phyloP scores from a whole-genome alignment of 116 monocot species.

The Dioscorea cayenensis region DNA sequence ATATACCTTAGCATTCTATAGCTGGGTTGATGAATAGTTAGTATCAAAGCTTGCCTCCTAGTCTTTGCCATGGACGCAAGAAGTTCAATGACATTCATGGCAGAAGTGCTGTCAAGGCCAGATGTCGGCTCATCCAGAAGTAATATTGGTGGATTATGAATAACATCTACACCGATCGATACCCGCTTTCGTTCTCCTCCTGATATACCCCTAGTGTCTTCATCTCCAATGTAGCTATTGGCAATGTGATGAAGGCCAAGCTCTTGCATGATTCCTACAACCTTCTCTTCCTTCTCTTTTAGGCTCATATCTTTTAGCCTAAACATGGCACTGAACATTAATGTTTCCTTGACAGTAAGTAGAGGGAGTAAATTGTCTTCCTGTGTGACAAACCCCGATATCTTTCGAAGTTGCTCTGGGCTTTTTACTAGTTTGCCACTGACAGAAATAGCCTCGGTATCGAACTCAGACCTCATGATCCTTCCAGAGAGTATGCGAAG shows the following conservation, averaged over 20 bases:
- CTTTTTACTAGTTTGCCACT: constrained; percentile 24
- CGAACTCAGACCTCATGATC: constrained; percentile 12
- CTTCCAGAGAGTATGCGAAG: constrained; percentile 72
- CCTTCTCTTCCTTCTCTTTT: constrained; percentile 44
- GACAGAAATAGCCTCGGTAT: constrained; percentile 25
- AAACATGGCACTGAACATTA: constrained; percentile 71
- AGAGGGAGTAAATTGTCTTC: constrained; percentile 93
- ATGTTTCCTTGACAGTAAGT: constrained; percentile 79
- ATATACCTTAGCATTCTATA: constrained; percentile 66
- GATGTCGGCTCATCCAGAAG: constrained; percentile 95
- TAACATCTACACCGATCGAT: constrained; percentile 67
- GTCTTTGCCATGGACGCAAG: constrained; percentile 54
- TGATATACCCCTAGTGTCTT: constrained; percentile 60
- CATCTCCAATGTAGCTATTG: constrained; percentile 66
- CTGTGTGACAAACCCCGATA: constrained; percentile 84
- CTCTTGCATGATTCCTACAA: constrained; percentile 55
- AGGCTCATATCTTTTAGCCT: constrained; percentile 24
- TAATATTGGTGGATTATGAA: constrained; percentile 68
- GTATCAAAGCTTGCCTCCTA: constrained; percentile 49
- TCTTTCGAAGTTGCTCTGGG: constrained; percentile 31
- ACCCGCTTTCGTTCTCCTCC: constrained; percentile 90
- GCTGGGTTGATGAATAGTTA: constrained; percentile 89
- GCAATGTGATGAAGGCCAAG: constrained; percentile 56
- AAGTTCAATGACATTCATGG: constrained; percentile 59
- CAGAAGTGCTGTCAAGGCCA: constrained; percentile 82